phyloP scores from a whole-genome alignment of 1,139 yeast genomes.

The Suhomyces guaymorum region DNA sequence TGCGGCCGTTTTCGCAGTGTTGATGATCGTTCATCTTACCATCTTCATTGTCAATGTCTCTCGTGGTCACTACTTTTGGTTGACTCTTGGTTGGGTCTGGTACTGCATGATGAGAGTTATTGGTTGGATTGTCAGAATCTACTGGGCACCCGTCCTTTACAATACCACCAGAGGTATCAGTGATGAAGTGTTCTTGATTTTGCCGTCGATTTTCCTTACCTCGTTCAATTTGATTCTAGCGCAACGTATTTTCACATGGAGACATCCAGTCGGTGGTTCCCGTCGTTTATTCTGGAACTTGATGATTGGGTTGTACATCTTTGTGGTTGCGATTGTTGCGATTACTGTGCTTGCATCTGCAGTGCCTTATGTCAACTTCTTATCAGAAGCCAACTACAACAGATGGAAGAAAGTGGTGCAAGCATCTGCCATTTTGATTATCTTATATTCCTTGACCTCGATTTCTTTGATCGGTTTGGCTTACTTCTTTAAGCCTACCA shows the following conservation, averaged over 20 bases:
- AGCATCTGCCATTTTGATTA: slow-evolving; percentile 33
- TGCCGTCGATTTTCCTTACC: slow-evolving; percentile 36
- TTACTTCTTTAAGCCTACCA: slow-evolving; percentile 43
- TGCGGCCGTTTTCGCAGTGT: slow-evolving; percentile 29
- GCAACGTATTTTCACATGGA: slow-evolving; percentile 47
- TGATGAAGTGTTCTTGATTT: slow-evolving; percentile 35
- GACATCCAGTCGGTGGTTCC: slow-evolving; percentile 51
- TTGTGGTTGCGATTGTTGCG: slow-evolving; percentile 33
- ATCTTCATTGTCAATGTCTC: slow-evolving; percentile 33
- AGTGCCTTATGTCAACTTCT: slow-evolving; percentile 35
- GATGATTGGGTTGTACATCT: slow-evolving; percentile 34
- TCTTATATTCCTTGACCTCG: slow-evolving; percentile 39
- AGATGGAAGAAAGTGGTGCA: slow-evolving; percentile 33
- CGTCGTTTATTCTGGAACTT: slow-evolving; percentile 36
- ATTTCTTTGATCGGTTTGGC: slow-evolving; percentile 38
- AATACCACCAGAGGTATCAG: slow-evolving; percentile 31
- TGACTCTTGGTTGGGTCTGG: slow-evolving; percentile 34
- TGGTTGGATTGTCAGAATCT: slow-evolving; percentile 34
- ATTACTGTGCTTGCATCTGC: slow-evolving; percentile 38
- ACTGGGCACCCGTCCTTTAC: slow-evolving; percentile 32
- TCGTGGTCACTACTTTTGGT: slow-evolving; percentile 39
- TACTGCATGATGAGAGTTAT: slow-evolving; percentile 31
- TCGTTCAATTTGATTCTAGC: slow-evolving; percentile 44
- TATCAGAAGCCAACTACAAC: slow-evolving; percentile 23
- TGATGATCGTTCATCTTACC: slow-evolving; percentile 27